phyloP scores from a whole-genome alignment of 108 stramenopile genomes.

The Aureococcus anophagefferens region DNA sequence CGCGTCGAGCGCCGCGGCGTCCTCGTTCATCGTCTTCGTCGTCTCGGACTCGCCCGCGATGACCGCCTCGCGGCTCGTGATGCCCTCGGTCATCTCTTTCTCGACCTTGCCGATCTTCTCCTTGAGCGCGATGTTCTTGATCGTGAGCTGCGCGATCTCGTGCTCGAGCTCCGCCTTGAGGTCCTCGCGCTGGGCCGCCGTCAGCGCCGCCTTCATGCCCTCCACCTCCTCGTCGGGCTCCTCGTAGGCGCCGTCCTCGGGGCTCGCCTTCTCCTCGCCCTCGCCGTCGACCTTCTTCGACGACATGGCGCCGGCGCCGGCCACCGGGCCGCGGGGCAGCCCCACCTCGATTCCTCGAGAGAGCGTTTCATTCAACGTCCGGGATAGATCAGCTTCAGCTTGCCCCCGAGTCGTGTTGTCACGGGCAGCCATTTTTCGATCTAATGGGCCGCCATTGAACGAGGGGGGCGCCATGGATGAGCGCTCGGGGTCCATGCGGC shows the following conservation, averaged over 20 bases:
- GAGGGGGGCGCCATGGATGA: too few species aligned
- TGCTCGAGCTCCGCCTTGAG: background rate
- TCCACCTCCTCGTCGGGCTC: background rate
- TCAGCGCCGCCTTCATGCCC: background rate
- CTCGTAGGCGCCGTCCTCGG: slow-evolving; percentile 6
- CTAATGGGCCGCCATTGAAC: too few species aligned
- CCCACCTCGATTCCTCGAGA: too few species aligned
- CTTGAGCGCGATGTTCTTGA: background rate
- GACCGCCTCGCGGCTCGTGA: background rate
- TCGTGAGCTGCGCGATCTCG: background rate
- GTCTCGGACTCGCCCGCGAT: background rate
- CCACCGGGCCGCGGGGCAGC: too few species aligned
- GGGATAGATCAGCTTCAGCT: too few species aligned
- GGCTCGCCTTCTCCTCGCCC: background rate
- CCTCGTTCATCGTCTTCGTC: background rate
- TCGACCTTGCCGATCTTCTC: background rate
- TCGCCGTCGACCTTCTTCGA: slow-evolving; percentile 6
- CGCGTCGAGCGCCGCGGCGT: too few species aligned
- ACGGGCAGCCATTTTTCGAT: too few species aligned
- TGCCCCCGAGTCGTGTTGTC: too few species aligned
- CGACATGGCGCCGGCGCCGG: slow-evolving; percentile 6
- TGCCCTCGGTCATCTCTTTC: background rate
- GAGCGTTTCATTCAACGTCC: background rate
- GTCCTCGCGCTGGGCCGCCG: too few species aligned
- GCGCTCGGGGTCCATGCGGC: too few species aligned